Evolutionary conservation across 805 yeast genomes (phyloP).

Genomic region (Zygoascus ofunaensis): DNA sequence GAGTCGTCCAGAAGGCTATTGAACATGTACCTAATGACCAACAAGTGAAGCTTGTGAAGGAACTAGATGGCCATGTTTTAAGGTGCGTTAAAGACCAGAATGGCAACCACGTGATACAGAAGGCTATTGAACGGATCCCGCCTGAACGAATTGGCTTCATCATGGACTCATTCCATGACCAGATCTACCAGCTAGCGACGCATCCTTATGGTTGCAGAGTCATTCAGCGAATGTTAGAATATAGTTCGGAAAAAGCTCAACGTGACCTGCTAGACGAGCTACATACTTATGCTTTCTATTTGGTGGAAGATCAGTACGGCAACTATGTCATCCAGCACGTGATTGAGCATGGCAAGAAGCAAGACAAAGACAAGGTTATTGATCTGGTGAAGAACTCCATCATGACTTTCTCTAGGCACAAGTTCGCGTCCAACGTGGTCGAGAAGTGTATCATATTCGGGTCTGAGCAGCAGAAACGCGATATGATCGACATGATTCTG

Average conservation of each 20-base stretch:
- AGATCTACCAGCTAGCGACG: slow-evolving; percentile 76
- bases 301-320: slow-evolving; percentile 95
- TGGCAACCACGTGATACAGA: slow-evolving; percentile 96
- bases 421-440: slow-evolving; percentile 95
- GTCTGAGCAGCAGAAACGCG: slow-evolving; percentile 47
- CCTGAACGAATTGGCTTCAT: slow-evolving; percentile 61
- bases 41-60: slow-evolving; percentile 60
- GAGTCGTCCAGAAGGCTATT: slow-evolving; percentile 91
- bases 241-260: slow-evolving; percentile 58
- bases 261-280: slow-evolving; percentile 59
- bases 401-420: slow-evolving; percentile 84
- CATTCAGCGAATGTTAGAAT: slow-evolving; percentile 83
- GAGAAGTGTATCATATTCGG: slow-evolving; percentile 85
- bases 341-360: slow-evolving; percentile 60
- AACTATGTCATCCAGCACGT: slow-evolving; percentile 96
- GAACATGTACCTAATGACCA: slow-evolving; percentile 59
- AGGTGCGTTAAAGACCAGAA: slow-evolving; percentile 87
- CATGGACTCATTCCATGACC: slow-evolving; percentile 49
- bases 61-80: slow-evolving; percentile 52
- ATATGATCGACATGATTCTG: slow-evolving; percentile 55
- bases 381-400: slow-evolving; percentile 61
- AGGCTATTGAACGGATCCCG: slow-evolving; percentile 81
- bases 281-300: slow-evolving; percentile 57
- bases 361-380: slow-evolving; percentile 54
- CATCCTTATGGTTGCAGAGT: slow-evolving; percentile 98